Percentiles rank a stretch among this genome's conserved stretches.
Evolutionary conservation across 805 yeast species (phyloP).

Genomic region (Candida koratica): DNA sequence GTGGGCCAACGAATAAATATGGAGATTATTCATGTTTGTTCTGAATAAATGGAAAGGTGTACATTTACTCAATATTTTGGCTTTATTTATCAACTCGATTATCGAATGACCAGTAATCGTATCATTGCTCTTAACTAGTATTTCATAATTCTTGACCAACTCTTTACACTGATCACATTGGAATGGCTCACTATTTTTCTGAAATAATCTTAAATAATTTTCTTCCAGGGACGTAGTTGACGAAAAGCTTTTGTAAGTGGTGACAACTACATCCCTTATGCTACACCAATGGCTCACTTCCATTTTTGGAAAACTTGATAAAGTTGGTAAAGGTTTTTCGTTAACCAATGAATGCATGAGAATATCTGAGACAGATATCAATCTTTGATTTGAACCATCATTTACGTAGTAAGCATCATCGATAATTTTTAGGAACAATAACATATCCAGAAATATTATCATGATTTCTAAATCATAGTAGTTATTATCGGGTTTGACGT

Average conservation of each 20-base stretch:
- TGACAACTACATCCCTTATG: conserved; percentile 52
- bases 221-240: conserved; percentile 14
- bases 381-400: conserved; percentile 20
- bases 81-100: conserved; percentile 58
- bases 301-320: conserved; percentile 56
- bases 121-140: conserved; percentile 14
- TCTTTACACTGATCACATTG: conserved; percentile 17
- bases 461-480: conserved; percentile 44
- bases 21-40: conserved; percentile 28
- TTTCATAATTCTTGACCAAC: conserved; percentile 25
- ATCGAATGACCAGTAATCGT: conserved; percentile 32
- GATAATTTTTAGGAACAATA: conserved; percentile 58
- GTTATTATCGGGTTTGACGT: conserved; percentile 19
- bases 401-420: conserved; percentile 39
- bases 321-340: conserved; percentile 63
- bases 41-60: conserved; percentile 86
- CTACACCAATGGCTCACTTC: conserved; percentile 65
- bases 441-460: conserved; percentile 75
- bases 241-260: conserved; percentile 34
- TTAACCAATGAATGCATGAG: conserved; percentile 88
- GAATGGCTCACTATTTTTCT: conserved; percentile 26
- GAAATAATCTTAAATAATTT: conserved; percentile 26
- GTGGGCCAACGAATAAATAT: conserved; percentile 66
- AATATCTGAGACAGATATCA: conserved; percentile 69
- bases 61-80: conserved; percentile 68